phyloP scores from a whole-genome alignment of 495 filamentous ascomycete species.

The Xylaria flabelliformis region DNA sequence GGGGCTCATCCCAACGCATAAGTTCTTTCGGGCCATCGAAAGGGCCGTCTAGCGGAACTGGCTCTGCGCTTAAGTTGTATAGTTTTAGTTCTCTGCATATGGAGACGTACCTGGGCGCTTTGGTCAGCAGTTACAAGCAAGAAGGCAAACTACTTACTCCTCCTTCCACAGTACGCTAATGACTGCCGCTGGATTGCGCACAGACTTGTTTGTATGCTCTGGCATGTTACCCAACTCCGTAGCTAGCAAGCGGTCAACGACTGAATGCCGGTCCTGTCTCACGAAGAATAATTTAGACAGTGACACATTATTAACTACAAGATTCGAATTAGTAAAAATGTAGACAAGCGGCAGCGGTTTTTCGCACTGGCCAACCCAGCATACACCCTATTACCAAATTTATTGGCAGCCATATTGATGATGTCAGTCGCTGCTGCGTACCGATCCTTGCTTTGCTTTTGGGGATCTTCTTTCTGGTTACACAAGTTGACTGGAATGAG shows the following conservation, averaged over 20 bases:
- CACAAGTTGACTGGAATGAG: neutral
- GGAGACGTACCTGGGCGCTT: neutral
- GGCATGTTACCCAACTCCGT: neutral
- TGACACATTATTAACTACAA: neutral
- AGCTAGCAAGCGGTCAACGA: neutral
- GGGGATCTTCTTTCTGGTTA: neutral
- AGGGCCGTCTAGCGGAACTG: neutral
- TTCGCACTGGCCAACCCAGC: conserved; percentile 1
- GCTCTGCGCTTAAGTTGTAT: neutral
- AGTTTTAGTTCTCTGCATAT: neutral
- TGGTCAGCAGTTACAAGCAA: neutral
- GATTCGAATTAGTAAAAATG: neutral
- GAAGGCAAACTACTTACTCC: neutral
- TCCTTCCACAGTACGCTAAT: conserved; percentile 5
- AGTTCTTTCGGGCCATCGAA: neutral
- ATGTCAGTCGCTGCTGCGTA: neutral
- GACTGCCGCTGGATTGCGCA: conserved; percentile 1
- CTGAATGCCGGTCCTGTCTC: neutral
- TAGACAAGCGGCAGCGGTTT: neutral
- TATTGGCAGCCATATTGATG: neutral
- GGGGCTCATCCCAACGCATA: neutral
- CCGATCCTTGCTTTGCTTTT: neutral
- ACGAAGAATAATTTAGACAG: neutral
- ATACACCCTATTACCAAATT: conserved; percentile 2
- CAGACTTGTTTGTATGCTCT: neutral